These are phyloP conservation scores for Globisporangium spiculum DNA, from an alignment of 352 stramenopile species.

Conservation along the genomic window DNA sequence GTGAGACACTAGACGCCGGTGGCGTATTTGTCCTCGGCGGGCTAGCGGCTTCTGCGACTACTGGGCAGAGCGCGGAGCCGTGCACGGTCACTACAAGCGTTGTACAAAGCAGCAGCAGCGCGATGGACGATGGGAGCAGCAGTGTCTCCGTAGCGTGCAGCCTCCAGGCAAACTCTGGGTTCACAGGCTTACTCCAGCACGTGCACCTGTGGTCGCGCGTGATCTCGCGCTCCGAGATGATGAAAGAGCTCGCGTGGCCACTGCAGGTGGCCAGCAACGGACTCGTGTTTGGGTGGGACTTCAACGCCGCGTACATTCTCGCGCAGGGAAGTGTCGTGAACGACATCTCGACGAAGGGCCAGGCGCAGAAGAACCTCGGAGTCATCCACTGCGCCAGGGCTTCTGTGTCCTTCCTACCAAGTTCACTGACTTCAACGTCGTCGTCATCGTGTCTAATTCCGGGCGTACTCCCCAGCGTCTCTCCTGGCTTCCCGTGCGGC, in stretches of 20 bases:
- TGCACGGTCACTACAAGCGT: constrained; percentile 1
- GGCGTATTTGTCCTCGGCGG: constrained; percentile 50
- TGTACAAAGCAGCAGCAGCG: not conserved
- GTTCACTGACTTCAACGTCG: not conserved
- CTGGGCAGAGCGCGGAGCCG: not conserved
- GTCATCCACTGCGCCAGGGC: constrained; percentile 27
- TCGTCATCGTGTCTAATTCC: constrained; percentile 25
- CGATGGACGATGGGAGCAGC: not conserved
- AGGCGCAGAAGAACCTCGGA: constrained; percentile 41
- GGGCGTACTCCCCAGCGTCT: constrained; percentile 38
- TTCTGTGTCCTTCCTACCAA: not conserved
- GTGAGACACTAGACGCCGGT: constrained; percentile 21
- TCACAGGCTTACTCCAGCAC: constrained; percentile 53
- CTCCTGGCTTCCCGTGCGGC: constrained; percentile 53
- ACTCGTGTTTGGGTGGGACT: constrained; percentile 65
- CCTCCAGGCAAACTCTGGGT: constrained; percentile 22
- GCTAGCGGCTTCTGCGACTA: constrained; percentile 24
- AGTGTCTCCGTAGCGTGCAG: constrained; percentile 25
- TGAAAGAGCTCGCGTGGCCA: constrained; percentile 56
- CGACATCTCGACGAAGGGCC: constrained; percentile 48
- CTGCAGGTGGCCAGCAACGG: constrained; percentile 49
- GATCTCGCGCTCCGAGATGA: constrained; percentile 42
- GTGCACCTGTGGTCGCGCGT: constrained; percentile 57
- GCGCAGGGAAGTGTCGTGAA: constrained; percentile 27
- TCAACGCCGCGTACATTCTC: constrained; percentile 34